phyloP scores from a whole-genome alignment of 108 stramenopile genomes.

The Conticribra weissflogii region DNA sequence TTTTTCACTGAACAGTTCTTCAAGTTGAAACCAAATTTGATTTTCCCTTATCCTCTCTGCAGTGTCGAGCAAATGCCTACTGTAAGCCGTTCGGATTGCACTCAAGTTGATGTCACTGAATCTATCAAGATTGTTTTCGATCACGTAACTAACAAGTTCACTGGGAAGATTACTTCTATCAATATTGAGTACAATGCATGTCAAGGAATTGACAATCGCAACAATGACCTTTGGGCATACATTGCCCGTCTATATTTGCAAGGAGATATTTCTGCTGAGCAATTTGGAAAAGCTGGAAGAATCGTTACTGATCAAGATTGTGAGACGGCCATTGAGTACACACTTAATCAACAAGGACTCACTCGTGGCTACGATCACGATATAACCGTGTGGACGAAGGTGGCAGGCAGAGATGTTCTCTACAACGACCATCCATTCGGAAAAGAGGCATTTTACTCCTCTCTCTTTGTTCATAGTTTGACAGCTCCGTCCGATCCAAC shows the following conservation, averaged over 20 bases:
- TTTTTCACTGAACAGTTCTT: background rate
- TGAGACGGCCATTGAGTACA: conserved; percentile 11
- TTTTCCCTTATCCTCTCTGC: no score
- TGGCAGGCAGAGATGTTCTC: conserved; percentile 33
- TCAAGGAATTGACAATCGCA: conserved; percentile 47
- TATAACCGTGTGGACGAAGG: conserved; percentile 19
- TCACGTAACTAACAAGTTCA: background rate
- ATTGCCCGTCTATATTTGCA: conserved; percentile 52
- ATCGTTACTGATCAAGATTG: conserved; percentile 29
- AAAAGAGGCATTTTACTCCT: conserved; percentile 30
- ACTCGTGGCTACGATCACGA: conserved; percentile 37
- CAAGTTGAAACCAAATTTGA: no score
- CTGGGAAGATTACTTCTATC: conserved; percentile 19
- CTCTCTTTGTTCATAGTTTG: conserved; percentile 10
- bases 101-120: conserved; percentile 43
- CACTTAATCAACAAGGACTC: conserved; percentile 18
- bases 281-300: conserved; percentile 31
- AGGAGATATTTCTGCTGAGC: conserved; percentile 13
- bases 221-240: conserved; percentile 56
- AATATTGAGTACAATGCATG: conserved; percentile 55
- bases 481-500: conserved; percentile 4
- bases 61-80: conserved; percentile 61
- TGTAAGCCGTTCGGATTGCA: conserved; percentile 59
- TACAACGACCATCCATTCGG: background rate
- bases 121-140: conserved; percentile 45